A percentile compares a stretch with the other conserved stretches of the same genome.
Evolutionary conservation across 805 yeast genomes (phyloP).

Genomic region (Sporopachydermia quercuum): DNA sequence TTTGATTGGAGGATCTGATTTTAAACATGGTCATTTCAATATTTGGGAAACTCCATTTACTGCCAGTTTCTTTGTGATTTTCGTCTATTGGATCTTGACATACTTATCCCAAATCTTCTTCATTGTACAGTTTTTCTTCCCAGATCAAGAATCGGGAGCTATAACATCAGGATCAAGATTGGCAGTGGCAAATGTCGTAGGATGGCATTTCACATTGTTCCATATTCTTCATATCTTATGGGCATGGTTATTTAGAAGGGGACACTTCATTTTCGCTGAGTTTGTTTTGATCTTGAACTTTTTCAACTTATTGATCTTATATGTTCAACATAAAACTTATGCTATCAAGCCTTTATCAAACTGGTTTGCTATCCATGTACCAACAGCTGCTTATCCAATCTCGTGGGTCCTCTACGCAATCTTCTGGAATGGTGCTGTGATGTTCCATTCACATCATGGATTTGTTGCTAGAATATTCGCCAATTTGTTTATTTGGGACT

Average conservation of each 20-base stretch:
- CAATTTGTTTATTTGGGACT: constrained; percentile 66
- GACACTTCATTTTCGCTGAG: constrained; percentile 45
- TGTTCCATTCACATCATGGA: constrained; percentile 44
- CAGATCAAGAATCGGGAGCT: neutral
- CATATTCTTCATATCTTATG: constrained; percentile 48
- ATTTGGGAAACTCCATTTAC: constrained; percentile 61
- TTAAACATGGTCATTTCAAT: constrained; percentile 26
- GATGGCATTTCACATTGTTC: constrained; percentile 48
- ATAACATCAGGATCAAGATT: constrained; percentile 8
- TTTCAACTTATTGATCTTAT: constrained; percentile 38
- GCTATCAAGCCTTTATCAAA: constrained; percentile 33
- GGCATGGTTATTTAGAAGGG: constrained; percentile 44
- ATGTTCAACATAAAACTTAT: constrained; percentile 47
- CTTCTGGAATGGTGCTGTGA: constrained; percentile 78
- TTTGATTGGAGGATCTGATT: constrained; percentile 36
- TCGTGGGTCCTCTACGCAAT: constrained; percentile 61
- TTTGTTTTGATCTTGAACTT: constrained; percentile 44
- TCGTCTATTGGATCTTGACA: constrained; percentile 44
- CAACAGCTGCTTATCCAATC: constrained; percentile 55
- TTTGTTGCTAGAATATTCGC: constrained; percentile 55
- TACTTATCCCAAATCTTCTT: constrained; percentile 33
- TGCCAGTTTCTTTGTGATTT: constrained; percentile 16
- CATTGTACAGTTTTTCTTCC: constrained; percentile 2
- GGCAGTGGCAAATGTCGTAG: constrained; percentile 26
- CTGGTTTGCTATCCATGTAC: constrained; percentile 47